Base-by-base conservation (phyloP, 257 asterid species). In the Solanum virginianum region DNA sequence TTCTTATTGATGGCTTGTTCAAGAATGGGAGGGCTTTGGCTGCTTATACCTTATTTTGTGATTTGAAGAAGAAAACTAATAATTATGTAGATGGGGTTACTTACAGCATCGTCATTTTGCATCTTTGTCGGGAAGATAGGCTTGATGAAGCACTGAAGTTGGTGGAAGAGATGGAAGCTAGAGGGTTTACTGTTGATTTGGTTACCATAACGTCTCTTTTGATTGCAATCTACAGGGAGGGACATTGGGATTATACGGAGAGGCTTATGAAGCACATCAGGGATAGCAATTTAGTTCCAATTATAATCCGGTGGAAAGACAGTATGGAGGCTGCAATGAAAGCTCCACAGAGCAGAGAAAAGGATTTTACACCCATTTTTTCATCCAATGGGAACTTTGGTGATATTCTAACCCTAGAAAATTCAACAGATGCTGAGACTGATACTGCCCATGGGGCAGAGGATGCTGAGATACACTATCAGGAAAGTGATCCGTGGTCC, bases 131-230 rank as follows among this genome's bases (percentile, higher is more conserved):
- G 87, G 98, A 94, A 80, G 92, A 88, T 83, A 81, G 84, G 86
- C 87, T 93, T 41, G 95, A 93, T 85, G 95, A 92, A 82, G 97
- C 98, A 24, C 81, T 96, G 89, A 89, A 86, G 85, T 83, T 96
- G 91, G 97, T 95, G 84, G 97, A 93, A 89, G 99, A 95, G 90
- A 95, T 94, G 98, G 98, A 92, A 88, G 95, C 92, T 3, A 88
- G 98, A 74, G 98, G 97, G 36, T 95, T 97, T 80, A 88, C 86
- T 32, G 94, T 97, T 83, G 98, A 94, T 88, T 88, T 97, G 90
- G 94, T 95, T 57, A 97, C 98, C 11, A 80, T 93, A 80, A 95
- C 97, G 84, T 92, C 97, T 45, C 89, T 97, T 66, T 75, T 97
- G 89, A 91, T 91, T 82, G 91, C 90, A 4, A 86, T 95, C 82